Evolutionary conservation across 495 filamentous ascomycete species (phyloP).

Genomic region (Podospora fimiseda): DNA sequence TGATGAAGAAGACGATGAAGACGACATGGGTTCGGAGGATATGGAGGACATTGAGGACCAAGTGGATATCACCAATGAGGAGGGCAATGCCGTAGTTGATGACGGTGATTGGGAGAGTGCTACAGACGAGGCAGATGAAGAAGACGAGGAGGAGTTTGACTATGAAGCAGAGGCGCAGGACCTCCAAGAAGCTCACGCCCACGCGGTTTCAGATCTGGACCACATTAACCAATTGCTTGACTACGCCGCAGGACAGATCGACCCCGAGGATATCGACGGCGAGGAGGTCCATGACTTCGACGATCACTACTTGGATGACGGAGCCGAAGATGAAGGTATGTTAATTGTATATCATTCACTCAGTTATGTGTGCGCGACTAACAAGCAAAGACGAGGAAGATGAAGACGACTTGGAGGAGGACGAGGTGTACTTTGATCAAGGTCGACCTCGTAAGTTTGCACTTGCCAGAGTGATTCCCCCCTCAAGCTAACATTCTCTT

Average conservation of each 20-base stretch:
- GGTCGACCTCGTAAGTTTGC: slow-evolving; percentile 67
- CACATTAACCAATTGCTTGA: slow-evolving; percentile 39
- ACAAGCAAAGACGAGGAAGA: slow-evolving; percentile 57
- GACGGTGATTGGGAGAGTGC: slow-evolving; percentile 52
- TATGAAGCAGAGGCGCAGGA: slow-evolving; percentile 42
- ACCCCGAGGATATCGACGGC: slow-evolving; percentile 38
- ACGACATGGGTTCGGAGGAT: slow-evolving; percentile 41
- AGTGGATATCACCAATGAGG: slow-evolving; percentile 53
- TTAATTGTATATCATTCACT: slow-evolving; percentile 13
- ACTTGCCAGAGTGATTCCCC: slow-evolving; percentile 1
- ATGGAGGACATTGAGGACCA: slow-evolving; percentile 48
- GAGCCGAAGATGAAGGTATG: slow-evolving; percentile 54
- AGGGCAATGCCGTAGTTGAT: slow-evolving; percentile 46
- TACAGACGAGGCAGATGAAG: slow-evolving; percentile 50
- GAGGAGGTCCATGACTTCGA: slow-evolving; percentile 40
- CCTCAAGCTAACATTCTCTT: background rate
- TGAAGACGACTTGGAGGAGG: slow-evolving; percentile 65
- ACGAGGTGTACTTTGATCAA: slow-evolving; percentile 58
- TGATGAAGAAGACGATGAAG: slow-evolving; percentile 51
- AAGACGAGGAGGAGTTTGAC: slow-evolving; percentile 48
- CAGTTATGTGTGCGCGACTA: slow-evolving; percentile 16
- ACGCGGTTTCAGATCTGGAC: slow-evolving; percentile 2
- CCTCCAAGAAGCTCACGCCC: slow-evolving; percentile 32
- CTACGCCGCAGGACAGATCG: background rate
- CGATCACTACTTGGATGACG: slow-evolving; percentile 63